These are phyloP conservation scores for Actinomortierella wolfii DNA, from an alignment of 371 early-diverging fungal genomes.

Conservation along the genomic window DNA sequence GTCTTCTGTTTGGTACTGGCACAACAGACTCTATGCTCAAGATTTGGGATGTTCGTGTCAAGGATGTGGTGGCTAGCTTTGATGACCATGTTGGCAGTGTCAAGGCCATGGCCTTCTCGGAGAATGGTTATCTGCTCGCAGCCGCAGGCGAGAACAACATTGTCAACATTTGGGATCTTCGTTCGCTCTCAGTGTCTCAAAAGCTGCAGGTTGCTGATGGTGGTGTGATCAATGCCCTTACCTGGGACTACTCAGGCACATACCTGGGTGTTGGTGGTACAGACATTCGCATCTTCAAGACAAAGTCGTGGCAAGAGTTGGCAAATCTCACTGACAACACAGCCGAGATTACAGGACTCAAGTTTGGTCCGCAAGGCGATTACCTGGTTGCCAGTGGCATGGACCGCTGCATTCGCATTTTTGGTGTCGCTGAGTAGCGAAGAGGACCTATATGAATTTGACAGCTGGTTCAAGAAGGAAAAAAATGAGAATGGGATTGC, in stretches of 20 bases:
- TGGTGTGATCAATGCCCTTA: slow-evolving; percentile 61
- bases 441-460: too few relatives aligned
- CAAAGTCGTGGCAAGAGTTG: slow-evolving; percentile 79
- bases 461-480: too few relatives aligned
- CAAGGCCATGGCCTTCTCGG: slow-evolving; percentile 80
- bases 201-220: slow-evolving; percentile 67
- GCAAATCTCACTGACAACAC: slow-evolving; percentile 60
- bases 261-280: slow-evolving; percentile 81
- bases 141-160: slow-evolving; percentile 71
- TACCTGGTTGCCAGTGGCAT: slow-evolving; percentile 60
- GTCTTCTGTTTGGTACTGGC: slow-evolving; percentile 85
- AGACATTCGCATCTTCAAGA: slow-evolving; percentile 69
- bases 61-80: slow-evolving; percentile 73
- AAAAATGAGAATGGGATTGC: too few relatives aligned
- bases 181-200: slow-evolving; percentile 79
- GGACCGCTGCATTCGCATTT: slow-evolving; percentile 69
- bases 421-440: slow-evolving; percentile 50
- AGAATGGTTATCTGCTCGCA: slow-evolving; percentile 90
- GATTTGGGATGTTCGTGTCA: slow-evolving; percentile 87
- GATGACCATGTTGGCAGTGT: slow-evolving; percentile 73
- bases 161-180: slow-evolving; percentile 90
- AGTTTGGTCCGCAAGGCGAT: slow-evolving; percentile 64
- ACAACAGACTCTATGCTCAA: slow-evolving; percentile 73
- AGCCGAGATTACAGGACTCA: slow-evolving; percentile 65
- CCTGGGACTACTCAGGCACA: slow-evolving; percentile 84